phyloP scores from a whole-genome alignment of 257 asterid genomes.

The Primulina huaijiensis region DNA sequence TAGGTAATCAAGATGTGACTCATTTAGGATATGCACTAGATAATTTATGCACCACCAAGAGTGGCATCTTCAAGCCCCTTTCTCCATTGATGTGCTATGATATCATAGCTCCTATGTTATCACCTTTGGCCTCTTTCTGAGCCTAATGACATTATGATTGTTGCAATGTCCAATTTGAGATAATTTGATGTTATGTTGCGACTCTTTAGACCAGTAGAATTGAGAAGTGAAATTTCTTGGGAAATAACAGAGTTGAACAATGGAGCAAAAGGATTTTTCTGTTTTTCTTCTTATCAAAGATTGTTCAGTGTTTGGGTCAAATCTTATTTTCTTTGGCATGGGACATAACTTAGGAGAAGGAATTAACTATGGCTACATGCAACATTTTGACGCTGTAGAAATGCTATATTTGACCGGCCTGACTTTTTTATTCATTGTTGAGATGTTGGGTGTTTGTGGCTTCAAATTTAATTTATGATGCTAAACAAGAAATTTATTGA shows the following conservation, averaged over 20 bases:
- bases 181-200: background rate
- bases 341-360: background rate
- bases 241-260: background rate
- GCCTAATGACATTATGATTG: background rate
- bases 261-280: background rate
- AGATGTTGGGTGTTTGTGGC: slow-evolving; percentile 7
- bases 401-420: background rate
- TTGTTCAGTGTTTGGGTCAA: background rate
- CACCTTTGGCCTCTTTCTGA: background rate
- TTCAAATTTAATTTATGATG: slow-evolving; percentile 8
- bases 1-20: background rate
- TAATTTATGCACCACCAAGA: background rate
- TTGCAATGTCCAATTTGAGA: background rate
- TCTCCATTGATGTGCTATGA: background rate
- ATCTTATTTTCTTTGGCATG: background rate
- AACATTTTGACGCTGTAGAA: background rate
- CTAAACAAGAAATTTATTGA: background rate
- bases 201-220: background rate
- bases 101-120: background rate
- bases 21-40: background rate
- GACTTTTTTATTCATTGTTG: background rate
- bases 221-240: background rate
- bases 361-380: background rate
- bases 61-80: background rate
- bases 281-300: background rate